Base-by-base conservation (phyloP, 2,329 filamentous ascomycete genomes). In the Botryotinia globosa region DNA sequence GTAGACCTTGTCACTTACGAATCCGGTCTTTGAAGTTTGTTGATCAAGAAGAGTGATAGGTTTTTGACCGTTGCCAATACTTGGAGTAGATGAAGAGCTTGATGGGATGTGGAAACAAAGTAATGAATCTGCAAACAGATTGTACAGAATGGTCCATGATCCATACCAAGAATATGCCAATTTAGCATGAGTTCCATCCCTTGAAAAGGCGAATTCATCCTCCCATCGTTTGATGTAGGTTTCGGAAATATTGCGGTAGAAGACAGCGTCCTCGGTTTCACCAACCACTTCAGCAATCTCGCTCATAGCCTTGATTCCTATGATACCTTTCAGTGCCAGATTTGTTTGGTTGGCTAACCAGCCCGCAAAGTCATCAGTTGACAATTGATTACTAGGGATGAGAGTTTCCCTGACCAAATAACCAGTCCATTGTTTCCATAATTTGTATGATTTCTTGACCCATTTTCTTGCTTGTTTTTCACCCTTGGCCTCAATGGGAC, bases 251-350 rank as follows among this genome's bases (percentile, higher is more conserved):
- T 88, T 87, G 77, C 85, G 84, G 80, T 88, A 92, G 75, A 88
- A 83, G 51, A 85, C 82, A 48, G 85, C 87, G 76, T 92, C 90
- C 9, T 83, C 82, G 0, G 82, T 79, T 32, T 89, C 83, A 61
- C 86, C 89, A 59, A 88, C 83, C 10, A 91, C 80, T 51, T 85
- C 84, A 1, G 91, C 85, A 22, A 92, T 83, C 77, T 90, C 87
- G 76, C 89, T 89, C 90, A 94, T 94, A 37, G 92, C 92, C 79
- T 90, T 89, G 80, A 95, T 91, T 34, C 92, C 92, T 67, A 94
- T 86, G 74, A 94, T 93, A 32, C 92, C 92, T 79, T 94, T 94
- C 68, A 94, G 83, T 0, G 92, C 92, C 32, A 92, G 83, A 74
- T 92, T 93, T 3, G 90, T 91, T 79, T 92, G 89, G 48, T 91